These are phyloP conservation scores for Phytophthora capsici DNA, from an alignment of 352 stramenopile genomes.

Conservation along the genomic window DNA sequence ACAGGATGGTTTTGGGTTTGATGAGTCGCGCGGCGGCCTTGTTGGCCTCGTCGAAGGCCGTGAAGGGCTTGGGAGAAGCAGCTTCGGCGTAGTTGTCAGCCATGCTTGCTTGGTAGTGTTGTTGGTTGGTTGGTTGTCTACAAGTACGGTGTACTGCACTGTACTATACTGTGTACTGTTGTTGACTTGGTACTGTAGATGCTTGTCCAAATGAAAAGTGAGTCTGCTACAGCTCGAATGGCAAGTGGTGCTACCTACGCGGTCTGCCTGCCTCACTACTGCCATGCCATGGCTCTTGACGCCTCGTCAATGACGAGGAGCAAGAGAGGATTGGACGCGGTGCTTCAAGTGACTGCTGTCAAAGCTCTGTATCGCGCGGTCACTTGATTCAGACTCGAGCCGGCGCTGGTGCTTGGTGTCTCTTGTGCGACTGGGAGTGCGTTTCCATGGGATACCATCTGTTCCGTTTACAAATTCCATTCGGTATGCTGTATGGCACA, in stretches of 20 bases:
- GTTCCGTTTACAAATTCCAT: background rate
- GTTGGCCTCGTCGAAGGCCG: constrained; percentile 33
- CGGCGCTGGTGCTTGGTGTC: background rate
- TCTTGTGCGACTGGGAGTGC: background rate
- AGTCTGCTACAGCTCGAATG: background rate
- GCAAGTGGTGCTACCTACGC: background rate
- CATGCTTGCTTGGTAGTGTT: constrained; percentile 5
- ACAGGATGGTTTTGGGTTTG: constrained; percentile 31
- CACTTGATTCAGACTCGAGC: background rate
- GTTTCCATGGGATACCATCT: background rate
- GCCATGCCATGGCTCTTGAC: background rate
- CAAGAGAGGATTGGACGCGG: background rate
- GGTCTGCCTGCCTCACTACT: background rate
- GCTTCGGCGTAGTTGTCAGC: constrained; percentile 23
- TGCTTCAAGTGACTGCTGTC: background rate
- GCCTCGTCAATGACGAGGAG: too few relatives aligned
- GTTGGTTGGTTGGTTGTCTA: constrained; percentile 21
- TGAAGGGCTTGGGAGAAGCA: constrained; percentile 17
- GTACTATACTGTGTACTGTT: background rate
- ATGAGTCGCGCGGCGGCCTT: constrained; percentile 36
- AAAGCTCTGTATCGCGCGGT: background rate
- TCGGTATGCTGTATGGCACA: too few relatives aligned
- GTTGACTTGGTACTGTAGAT: constrained; percentile 20
- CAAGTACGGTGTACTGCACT: too few relatives aligned
- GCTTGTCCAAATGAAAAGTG: constrained; percentile 32